Evolutionary conservation across 306 rosid genomes (phyloP), one percentile per base, ranked within the genome.

Genomic region (Luffa aegyptiaca): DNA sequence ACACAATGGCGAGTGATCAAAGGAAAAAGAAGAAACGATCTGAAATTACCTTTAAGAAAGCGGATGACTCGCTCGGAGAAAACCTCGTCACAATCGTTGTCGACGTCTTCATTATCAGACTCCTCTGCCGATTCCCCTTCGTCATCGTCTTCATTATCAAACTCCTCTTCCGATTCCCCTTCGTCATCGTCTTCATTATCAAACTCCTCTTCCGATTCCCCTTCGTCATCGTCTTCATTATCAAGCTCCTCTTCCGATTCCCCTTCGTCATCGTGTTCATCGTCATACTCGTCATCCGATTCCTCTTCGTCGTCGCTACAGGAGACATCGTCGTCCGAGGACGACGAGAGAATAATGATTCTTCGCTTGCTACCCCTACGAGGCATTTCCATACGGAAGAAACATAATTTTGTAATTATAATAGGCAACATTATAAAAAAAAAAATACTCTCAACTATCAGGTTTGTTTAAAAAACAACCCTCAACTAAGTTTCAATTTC

Each of bases 11-110:
- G 10, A 62, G 39, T 33, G 70, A 58, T 14, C 18, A 5, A n/a
- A 20, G 56, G 11, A 78, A 62, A 11, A 20, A 41, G 36, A 83
- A 5, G 5, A 46, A 56, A 31, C 57, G 56, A 56, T n/a, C 37
- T 3, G 33, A 66, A 14, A 52, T 70, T 80, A 93, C 96, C 96
- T 84, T 78, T 82, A 79, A 90, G 88, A 69, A 77, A 84, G 20
- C 86, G 72, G 18, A 86, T 53, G 14, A 86, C 87, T 82, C 85
- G 88, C 57, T 85, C 21, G 82, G 84, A 81, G 79, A 85, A 87
- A 16, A 90, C 86, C 21, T 80, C 87, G 4, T 83, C 87, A 46
- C 82, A 86, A 33, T 6, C 82, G 20, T 62, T 69, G 42, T 49
- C 44, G n/a, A 20, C 26, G 13, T 8, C 42, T 48, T 46, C 39